Conservation (phyloP, 2,329 filamentous ascomycete genomes). For the Microdochium trichocladiopsis region DNA sequence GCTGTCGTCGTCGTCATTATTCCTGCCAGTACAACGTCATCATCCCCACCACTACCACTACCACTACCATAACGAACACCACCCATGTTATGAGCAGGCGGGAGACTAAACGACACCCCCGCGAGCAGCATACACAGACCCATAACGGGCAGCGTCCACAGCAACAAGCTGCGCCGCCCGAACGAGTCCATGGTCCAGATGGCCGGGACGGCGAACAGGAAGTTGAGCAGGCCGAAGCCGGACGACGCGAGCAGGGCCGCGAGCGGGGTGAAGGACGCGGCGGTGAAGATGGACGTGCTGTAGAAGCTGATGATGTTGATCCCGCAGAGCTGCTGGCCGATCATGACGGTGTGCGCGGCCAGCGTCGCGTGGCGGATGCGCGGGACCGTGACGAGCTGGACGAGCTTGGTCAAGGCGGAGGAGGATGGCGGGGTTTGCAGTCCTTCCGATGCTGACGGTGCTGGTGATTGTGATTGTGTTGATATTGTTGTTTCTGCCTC, state of each 20-base stretch:
- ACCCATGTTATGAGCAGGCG: constrained; percentile 42
- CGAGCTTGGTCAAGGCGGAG: not conserved
- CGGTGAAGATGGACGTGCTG: too few species aligned
- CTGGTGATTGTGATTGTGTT: not conserved
- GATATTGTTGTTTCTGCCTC: not conserved
- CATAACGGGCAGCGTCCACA: constrained; percentile 64
- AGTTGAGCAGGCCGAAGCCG: constrained; percentile 48
- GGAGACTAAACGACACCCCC: constrained; percentile 5
- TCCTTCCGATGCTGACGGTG: not conserved
- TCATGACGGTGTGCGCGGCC: constrained; percentile 63
- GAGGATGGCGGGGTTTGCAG: not conserved
- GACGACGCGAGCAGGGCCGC: constrained; percentile 33
- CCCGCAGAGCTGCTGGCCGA: constrained; percentile 55
- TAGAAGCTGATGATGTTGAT: constrained; percentile 46
- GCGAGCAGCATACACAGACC: constrained; percentile 46
- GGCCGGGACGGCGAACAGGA: constrained; percentile 59
- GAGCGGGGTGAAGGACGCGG: constrained; percentile 30
- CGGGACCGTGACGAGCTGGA: constrained; percentile 51
- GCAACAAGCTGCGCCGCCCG: constrained; percentile 52
- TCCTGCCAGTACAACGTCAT: not conserved
- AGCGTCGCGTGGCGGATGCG: constrained; percentile 55
- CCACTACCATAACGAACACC: constrained; percentile 42
- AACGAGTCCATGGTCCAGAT: constrained; percentile 62
- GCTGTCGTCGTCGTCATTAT: not conserved
- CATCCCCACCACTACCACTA: constrained; percentile 1